Conservation (phyloP, 2,329 filamentous ascomycete genomes). For the Cladosporium sphaerospermum region DNA sequence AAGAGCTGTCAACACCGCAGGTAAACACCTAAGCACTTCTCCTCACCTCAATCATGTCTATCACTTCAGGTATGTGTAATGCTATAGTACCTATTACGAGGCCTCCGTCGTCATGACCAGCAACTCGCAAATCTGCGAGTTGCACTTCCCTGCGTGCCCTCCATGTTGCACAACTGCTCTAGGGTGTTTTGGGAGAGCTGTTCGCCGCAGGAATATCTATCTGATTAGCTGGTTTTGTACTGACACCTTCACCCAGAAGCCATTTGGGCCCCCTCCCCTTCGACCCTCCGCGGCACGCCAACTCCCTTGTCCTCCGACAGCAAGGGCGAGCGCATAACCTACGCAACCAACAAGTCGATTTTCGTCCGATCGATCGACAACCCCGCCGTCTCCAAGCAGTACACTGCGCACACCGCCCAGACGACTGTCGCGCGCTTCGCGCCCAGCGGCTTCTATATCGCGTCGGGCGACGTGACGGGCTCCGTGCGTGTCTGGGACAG, state of each 20-base stretch:
- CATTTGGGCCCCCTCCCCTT: constrained; percentile 43
- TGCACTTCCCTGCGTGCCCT: too few relatives aligned
- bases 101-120: too few relatives aligned
- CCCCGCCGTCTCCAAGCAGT: constrained; percentile 77
- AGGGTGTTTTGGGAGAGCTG: too few relatives aligned
- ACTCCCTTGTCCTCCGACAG: constrained; percentile 82
- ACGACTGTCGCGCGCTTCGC: constrained; percentile 93
- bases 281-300: constrained; percentile 76
- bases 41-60: constrained; percentile 15
- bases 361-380: constrained; percentile 93
- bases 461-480: constrained; percentile 81
- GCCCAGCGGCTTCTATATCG: constrained; percentile 90
- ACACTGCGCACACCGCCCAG: constrained; percentile 79
- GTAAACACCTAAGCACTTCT: constrained; percentile 4
- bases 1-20: not conserved
- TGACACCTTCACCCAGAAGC: not conserved
- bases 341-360: constrained; percentile 93
- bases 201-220: not conserved
- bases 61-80: constrained; percentile 13
- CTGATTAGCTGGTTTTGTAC: not conserved
- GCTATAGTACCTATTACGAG: not conserved
- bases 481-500: constrained; percentile 87
- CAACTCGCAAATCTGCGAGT: too few relatives aligned
- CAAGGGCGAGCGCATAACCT: constrained; percentile 87
- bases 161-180: too few relatives aligned